These are phyloP conservation scores for Colletotrichum endophyticum DNA, from an alignment of 2,329 filamentous ascomycete genomes.

Conservation along the genomic window DNA sequence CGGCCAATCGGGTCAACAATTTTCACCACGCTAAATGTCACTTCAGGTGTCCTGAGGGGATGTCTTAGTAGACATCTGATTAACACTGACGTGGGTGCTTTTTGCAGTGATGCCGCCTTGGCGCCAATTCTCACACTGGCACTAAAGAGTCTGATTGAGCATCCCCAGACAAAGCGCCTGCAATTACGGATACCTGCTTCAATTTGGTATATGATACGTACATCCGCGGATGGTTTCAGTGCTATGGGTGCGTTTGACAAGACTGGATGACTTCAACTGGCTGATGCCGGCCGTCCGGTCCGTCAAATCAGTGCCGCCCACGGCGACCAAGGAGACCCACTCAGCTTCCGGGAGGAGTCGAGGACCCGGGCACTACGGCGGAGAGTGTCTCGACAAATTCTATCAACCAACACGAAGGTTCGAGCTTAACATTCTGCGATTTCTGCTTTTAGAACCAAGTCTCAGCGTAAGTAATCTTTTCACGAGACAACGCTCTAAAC, in stretches of 20 bases:
- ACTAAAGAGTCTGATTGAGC: neutral
- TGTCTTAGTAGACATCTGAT: neutral
- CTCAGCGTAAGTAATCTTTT: neutral
- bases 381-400: neutral
- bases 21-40: neutral
- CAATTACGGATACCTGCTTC: neutral
- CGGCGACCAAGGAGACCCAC: neutral
- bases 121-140: neutral
- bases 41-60: neutral
- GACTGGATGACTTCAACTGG: neutral
- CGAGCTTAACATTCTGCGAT: neutral
- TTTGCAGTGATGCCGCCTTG: neutral
- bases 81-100: neutral
- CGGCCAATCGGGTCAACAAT: rapidly evolving
- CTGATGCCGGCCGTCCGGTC: neutral
- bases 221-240: neutral
- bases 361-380: neutral
- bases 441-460: neutral
- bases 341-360: neutral
- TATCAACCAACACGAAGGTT: neutral
- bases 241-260: neutral
- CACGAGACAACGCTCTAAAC: neutral
- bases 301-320: neutral
- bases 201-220: neutral
- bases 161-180: neutral